A percentile compares a stretch with the other conserved stretches of the same genome.
Evolutionary conservation across 441 rosid species (phyloP).

Genomic region (Syzygium syzygioides): DNA sequence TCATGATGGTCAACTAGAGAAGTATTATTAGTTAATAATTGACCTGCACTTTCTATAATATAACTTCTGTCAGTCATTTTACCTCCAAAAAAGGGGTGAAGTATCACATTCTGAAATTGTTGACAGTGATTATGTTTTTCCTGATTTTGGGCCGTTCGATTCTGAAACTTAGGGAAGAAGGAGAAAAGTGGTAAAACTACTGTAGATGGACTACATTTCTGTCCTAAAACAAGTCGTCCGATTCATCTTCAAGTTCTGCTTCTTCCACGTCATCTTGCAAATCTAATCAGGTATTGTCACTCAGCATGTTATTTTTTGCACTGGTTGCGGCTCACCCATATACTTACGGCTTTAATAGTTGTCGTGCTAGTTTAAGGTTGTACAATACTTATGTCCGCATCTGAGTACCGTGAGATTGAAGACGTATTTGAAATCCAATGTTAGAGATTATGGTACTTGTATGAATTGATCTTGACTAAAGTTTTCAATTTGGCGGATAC

Average conservation of each 20-base stretch:
- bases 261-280: neutral
- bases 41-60: neutral
- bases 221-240: neutral
- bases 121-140: neutral
- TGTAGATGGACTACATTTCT: neutral
- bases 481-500: neutral
- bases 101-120: neutral
- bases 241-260: neutral
- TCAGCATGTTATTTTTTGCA: neutral
- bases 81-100: neutral
- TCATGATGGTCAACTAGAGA: conserved; percentile 28
- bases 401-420: neutral
- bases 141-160: neutral
- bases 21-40: neutral
- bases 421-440: neutral
- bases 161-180: neutral
- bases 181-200: neutral
- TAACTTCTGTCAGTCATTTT: neutral
- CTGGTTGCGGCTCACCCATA: neutral
- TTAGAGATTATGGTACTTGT: neutral
- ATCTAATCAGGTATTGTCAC: neutral
- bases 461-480: neutral
- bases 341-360: neutral
- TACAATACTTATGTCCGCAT: neutral
- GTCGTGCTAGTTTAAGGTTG: neutral